phyloP scores from a whole-genome alignment of 2,329 filamentous ascomycete genomes.

The Ceratocystis lukuohia region DNA sequence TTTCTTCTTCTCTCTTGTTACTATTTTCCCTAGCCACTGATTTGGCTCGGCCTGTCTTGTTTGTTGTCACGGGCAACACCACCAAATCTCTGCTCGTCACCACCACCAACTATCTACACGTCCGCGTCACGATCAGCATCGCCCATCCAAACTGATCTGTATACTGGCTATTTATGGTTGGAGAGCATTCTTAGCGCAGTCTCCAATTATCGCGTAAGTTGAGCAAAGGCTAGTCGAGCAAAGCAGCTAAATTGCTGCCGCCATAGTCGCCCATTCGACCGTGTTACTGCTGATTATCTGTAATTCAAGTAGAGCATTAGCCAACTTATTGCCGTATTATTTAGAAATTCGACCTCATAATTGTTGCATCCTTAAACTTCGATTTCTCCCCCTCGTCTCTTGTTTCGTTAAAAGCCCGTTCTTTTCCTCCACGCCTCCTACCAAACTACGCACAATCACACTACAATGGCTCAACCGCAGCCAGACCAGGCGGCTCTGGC shows the following conservation, averaged over 20 bases:
- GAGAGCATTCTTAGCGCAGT: no score
- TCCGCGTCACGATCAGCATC: neutral
- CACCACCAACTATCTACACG: neutral
- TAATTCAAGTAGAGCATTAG: no score
- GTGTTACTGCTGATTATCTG: no score
- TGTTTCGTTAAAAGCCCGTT: neutral
- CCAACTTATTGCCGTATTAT: no score
- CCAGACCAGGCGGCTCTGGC: slow-evolving; percentile 13
- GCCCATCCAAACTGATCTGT: neutral
- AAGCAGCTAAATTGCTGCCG: neutral
- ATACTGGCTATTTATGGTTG: no score
- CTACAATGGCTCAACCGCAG: slow-evolving; percentile 17
- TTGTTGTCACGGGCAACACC: slow-evolving; percentile 12
- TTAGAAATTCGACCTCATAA: no score
- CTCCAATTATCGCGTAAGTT: neutral
- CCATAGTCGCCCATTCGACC: no score
- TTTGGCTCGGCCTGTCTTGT: neutral
- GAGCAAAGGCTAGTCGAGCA: no score
- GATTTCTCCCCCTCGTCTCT: neutral
- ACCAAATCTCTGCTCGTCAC: neutral
- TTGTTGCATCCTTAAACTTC: neutral
- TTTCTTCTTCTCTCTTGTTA: neutral
- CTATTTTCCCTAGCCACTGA: neutral
- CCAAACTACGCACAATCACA: neutral
- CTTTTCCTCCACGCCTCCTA: neutral